These are phyloP conservation scores for Xylariaceae sp. DNA, from an alignment of 2,329 filamentous ascomycete species.

Conservation along the genomic window DNA sequence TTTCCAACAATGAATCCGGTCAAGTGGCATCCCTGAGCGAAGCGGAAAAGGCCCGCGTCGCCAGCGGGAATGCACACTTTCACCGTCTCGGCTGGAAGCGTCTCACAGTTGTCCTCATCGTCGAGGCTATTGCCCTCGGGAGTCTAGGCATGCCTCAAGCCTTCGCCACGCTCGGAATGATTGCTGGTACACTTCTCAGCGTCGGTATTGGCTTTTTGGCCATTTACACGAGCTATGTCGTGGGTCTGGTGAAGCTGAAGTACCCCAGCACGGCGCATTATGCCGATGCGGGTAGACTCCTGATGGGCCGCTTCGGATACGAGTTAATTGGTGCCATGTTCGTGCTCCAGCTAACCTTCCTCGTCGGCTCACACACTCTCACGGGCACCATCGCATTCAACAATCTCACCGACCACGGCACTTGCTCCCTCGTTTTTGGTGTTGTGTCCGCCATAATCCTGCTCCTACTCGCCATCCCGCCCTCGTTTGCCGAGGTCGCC, in stretches of 20 bases:
- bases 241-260: slow-evolving; percentile 39
- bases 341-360: slow-evolving; percentile 57
- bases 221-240: slow-evolving; percentile 46
- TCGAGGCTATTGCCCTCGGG: slow-evolving; percentile 54
- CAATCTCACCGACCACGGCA: slow-evolving; percentile 50
- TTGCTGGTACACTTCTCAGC: slow-evolving; percentile 42
- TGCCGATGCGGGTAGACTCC: slow-evolving; percentile 55
- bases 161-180: slow-evolving; percentile 53
- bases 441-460: slow-evolving; percentile 53
- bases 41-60: slow-evolving; percentile 44
- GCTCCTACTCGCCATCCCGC: slow-evolving; percentile 51
- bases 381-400: slow-evolving; percentile 61
- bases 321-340: slow-evolving; percentile 52
- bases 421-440: slow-evolving; percentile 56
- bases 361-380: slow-evolving; percentile 60
- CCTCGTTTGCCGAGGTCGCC: slow-evolving; percentile 56
- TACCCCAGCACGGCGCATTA: slow-evolving; percentile 32
- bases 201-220: slow-evolving; percentile 42
- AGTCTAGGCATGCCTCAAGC: slow-evolving; percentile 48
- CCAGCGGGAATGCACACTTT: slow-evolving; percentile 46
- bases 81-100: slow-evolving; percentile 54
- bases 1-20: slow-evolving; percentile 27
- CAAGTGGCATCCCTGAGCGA: slow-evolving; percentile 37
- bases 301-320: slow-evolving; percentile 49
- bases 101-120: slow-evolving; percentile 51